Percentiles rank a stretch among this genome's conserved stretches.
Evolutionary conservation across 352 stramenopile species (phyloP).

Genomic region (Globisporangium recalcitrans): DNA sequence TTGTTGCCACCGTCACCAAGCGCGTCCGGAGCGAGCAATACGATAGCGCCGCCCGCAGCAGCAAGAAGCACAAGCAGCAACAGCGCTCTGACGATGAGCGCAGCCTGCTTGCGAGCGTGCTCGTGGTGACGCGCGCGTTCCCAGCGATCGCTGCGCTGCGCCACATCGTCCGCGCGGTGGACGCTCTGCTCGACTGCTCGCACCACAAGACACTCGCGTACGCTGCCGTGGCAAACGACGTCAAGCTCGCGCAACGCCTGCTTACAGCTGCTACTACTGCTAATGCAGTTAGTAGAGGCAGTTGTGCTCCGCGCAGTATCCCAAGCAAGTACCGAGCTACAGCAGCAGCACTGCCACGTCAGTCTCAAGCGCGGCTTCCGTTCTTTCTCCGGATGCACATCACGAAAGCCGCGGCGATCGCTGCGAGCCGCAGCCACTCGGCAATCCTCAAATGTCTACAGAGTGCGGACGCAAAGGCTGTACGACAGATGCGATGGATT

Average conservation of each 20-base stretch:
- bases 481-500: not conserved
- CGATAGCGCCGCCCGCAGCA: not conserved
- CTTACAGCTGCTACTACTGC: slow-evolving; percentile 2
- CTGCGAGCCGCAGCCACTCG: not conserved
- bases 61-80: not conserved
- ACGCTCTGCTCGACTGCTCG: slow-evolving; percentile 3
- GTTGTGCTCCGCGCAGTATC: not conserved
- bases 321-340: not conserved
- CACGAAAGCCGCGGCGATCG: not conserved
- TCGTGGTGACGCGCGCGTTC: not conserved
- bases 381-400: not conserved
- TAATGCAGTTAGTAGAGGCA: not conserved
- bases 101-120: not conserved
- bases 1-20: too few species aligned
- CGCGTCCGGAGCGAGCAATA: too few species aligned
- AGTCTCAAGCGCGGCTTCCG: not conserved
- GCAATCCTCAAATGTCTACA: not conserved
- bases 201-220: slow-evolving; percentile 1
- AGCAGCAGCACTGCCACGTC: not conserved
- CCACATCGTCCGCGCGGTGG: not conserved
- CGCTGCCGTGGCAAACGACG: not conserved
- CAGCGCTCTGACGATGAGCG: not conserved
- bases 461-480: not conserved
- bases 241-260: not conserved
- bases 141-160: not conserved